Percentiles rank a stretch among this genome's conserved stretches.
Evolutionary conservation across 177 flowering plant species (phyloP).

Genomic region (Vitis hybrid): DNA sequence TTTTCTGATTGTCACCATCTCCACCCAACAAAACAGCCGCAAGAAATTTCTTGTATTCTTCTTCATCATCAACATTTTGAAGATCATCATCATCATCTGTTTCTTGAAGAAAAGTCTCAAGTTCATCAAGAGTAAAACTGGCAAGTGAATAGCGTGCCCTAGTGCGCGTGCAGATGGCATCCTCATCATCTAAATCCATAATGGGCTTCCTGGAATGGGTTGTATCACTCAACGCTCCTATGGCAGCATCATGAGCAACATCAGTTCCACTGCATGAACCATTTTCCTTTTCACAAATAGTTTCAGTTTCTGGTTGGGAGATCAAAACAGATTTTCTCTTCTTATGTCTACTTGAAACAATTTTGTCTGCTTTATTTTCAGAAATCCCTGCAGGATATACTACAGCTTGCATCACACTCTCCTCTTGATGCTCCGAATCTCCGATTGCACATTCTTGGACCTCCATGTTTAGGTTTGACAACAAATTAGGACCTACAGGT

Average conservation of each 20-base stretch:
- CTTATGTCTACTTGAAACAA: constrained; percentile 6
- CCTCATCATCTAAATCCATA: constrained; percentile 51
- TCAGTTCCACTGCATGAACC: constrained; percentile 24
- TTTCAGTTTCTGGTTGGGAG: constrained; percentile 24
- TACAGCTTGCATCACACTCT: constrained; percentile 25
- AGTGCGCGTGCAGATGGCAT: constrained; percentile 90
- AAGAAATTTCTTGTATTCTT: constrained; percentile 90
- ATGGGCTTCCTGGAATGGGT: constrained; percentile 18
- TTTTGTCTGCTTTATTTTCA: constrained; percentile 15
- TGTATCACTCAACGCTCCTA: constrained; percentile 21
- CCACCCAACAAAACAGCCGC: constrained; percentile 76
- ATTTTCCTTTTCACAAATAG: constrained; percentile 26
- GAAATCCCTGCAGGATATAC: constrained; percentile 17
- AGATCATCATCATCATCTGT: constrained; percentile 90
- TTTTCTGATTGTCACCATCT: constrained; percentile 33
- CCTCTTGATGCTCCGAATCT: constrained; percentile 36
- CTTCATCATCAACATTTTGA: constrained; percentile 88
- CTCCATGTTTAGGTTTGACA: constrained; percentile 5
- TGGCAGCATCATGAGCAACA: constrained; percentile 21
- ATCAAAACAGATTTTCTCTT: constrained; percentile 23
- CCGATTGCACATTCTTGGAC: constrained; percentile 21
- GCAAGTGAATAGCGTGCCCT: constrained; percentile 93
- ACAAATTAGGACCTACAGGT: constrained; percentile 14
- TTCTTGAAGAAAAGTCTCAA: constrained; percentile 95
- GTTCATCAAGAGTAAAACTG: constrained; percentile 85